These are phyloP conservation scores for Lachnellula arida DNA, from an alignment of 2,329 filamentous ascomycete genomes.

Conservation along the genomic window DNA sequence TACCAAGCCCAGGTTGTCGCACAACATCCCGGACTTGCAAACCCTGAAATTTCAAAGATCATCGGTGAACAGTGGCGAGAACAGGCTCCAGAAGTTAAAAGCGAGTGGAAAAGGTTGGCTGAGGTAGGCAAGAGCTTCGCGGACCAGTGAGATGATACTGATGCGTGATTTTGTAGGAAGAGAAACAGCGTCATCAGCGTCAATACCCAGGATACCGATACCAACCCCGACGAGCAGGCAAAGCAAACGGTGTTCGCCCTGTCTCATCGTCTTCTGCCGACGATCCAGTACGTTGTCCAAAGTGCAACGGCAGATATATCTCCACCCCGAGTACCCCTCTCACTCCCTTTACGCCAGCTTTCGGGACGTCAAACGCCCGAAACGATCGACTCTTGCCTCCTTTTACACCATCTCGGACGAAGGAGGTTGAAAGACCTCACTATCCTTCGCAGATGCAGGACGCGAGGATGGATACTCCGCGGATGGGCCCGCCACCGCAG, in stretches of 20 bases:
- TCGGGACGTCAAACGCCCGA: conserved; percentile 10
- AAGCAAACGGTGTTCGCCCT: conserved; percentile 20
- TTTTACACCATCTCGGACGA: conserved; percentile 18
- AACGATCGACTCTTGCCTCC: conserved; percentile 18
- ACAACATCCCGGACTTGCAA: conserved; percentile 82
- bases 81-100: conserved; percentile 68
- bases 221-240: conserved; percentile 54
- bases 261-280: conserved; percentile 36
- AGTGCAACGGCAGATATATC: conserved; percentile 57
- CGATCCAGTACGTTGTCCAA: conserved; percentile 57
- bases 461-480: conserved; percentile 34
- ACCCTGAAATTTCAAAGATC: conserved; percentile 96
- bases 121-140: conserved; percentile 51
- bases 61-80: conserved; percentile 84
- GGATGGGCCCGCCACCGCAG: conserved; percentile 16
- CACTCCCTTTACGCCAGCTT: conserved; percentile 26
- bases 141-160: conserved; percentile 1
- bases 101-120: conserved; percentile 82
- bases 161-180: conserved; percentile 52
- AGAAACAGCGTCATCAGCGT: conserved; percentile 82
- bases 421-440: conserved; percentile 18
- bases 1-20: conserved; percentile 78
- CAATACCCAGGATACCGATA: conserved; percentile 95
- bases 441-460: conserved; percentile 22
- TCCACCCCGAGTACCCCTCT: conserved; percentile 31